Evolutionary conservation across 441 rosid species (phyloP).

Genomic region (Corymbia citriodora): DNA sequence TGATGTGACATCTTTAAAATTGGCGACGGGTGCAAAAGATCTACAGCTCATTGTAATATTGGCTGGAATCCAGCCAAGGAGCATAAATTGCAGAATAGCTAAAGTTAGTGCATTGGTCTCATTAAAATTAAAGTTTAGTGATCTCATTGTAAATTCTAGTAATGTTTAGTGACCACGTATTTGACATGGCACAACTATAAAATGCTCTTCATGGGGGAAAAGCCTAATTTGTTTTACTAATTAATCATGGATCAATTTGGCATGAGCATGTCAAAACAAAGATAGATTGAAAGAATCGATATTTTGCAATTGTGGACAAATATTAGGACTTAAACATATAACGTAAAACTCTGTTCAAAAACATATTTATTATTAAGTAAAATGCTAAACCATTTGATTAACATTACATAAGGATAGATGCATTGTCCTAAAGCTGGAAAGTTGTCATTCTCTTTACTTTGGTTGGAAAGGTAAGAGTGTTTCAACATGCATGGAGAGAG

Average conservation of each 20-base stretch:
- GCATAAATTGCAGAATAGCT: background rate
- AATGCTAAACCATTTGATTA: background rate
- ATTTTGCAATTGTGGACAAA: background rate
- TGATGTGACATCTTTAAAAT: background rate
- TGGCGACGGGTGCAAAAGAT: background rate
- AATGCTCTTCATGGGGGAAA: background rate
- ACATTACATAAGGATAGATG: background rate
- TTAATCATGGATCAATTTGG: background rate
- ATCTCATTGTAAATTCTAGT: background rate
- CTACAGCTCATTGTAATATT: background rate
- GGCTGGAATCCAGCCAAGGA: background rate
- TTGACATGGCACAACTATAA: background rate
- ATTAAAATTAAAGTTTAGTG: background rate
- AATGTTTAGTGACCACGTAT: background rate
- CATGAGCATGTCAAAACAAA: background rate
- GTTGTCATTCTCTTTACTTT: background rate
- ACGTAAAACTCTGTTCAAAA: too few species aligned
- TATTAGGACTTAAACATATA: too few species aligned
- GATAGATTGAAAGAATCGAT: background rate
- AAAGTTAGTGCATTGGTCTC: background rate
- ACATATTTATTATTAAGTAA: too few species aligned
- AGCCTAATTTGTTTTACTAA: background rate
- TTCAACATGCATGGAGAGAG: background rate
- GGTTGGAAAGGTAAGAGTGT: background rate
- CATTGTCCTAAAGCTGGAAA: background rate